Evolutionary conservation across 148 eudicot species (phyloP), one percentile per base, ranked within the genome.

Genomic region (Nyssa sinensis): DNA sequence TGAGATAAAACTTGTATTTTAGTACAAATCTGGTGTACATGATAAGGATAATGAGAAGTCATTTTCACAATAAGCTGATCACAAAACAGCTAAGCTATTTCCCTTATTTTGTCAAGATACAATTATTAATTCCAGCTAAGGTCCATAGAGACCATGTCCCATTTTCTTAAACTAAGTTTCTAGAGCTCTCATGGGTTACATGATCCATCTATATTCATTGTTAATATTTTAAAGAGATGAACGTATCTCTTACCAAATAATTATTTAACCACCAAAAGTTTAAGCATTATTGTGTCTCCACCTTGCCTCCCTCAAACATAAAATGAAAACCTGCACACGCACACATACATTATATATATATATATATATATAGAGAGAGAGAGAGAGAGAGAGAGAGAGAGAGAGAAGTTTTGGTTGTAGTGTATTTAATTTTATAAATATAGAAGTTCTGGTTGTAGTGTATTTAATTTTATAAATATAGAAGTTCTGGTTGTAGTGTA

Each of bases 261-360:
- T 62, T 44, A 64, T 27, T 29, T 64, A 51, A 65, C 80, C 14
- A 76, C 77, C 65, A 73, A 77, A 81, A 53, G 73, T 51, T 72
- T 27, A 29, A 32, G 27, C 53, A 71, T 81, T 77, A 76, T 81
- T 49, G 37, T 81, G 80, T 72, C 80, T 39, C 77, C 68, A 53
- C 29, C 77, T 51, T 81, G 80, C 77, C 77, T 72, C 79, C 76
- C 8, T 66, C 64, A 62, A 9, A n/a, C n/a, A n/a, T n/a, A n/a
- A n/a, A n/a, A n/a, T n/a, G n/a, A n/a, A n/a, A n/a, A n/a, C n/a
- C n/a, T n/a, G n/a, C n/a, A n/a, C n/a, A n/a, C 44, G 9, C 44
- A 37, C n/a, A n/a, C n/a, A n/a, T n/a, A n/a, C n/a, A n/a, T n/a
- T n/a, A n/a, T n/a, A n/a, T n/a, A n/a, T n/a, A n/a, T n/a, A n/a